phyloP scores from a whole-genome alignment of 192 early-diverging fungal genomes.

The Coemansia sp. region DNA sequence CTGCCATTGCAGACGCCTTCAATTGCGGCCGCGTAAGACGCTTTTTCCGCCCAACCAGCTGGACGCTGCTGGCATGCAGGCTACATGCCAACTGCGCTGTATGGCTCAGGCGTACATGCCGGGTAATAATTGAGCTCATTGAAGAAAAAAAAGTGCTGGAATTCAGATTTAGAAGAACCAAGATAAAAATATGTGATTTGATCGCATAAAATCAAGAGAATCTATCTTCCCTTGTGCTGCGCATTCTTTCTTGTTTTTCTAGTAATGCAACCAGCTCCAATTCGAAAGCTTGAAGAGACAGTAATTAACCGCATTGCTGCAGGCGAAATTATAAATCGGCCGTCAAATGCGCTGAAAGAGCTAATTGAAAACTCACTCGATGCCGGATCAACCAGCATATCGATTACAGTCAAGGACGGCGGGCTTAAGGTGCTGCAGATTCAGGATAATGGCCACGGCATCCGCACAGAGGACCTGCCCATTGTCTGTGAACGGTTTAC shows the following conservation, averaged over 20 bases:
- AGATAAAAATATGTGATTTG: too few species aligned
- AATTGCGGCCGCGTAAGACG: constrained; percentile 4
- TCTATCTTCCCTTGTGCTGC: too few species aligned
- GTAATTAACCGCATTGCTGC: constrained; percentile 97
- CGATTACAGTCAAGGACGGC: constrained; percentile 82
- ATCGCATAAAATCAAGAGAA: too few species aligned
- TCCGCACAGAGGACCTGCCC: constrained; percentile 82
- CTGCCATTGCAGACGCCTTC: constrained; percentile 9
- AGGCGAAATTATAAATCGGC: constrained; percentile 96
- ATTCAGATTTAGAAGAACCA: too few species aligned
- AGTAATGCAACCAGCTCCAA: constrained; percentile 47
- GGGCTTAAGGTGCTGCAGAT: constrained; percentile 93
- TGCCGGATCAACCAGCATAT: constrained; percentile 83
- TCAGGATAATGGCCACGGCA: constrained; percentile 93
- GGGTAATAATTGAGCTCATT: constrained; percentile 17
- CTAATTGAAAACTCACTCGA: constrained; percentile 95
- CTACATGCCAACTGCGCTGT: constrained; percentile 4
- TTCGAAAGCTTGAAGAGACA: constrained; percentile 76
- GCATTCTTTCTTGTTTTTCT: too few species aligned
- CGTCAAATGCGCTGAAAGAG: constrained; percentile 95
- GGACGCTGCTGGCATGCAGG: constrained; percentile 28
- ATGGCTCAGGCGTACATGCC: constrained; percentile 11
- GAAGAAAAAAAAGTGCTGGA: background rate
- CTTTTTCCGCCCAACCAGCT: constrained; percentile 33
- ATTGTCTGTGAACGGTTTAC: constrained; percentile 95